Conservation (phyloP, 495 filamentous ascomycete species). For the Talaromyces ruber region DNA sequence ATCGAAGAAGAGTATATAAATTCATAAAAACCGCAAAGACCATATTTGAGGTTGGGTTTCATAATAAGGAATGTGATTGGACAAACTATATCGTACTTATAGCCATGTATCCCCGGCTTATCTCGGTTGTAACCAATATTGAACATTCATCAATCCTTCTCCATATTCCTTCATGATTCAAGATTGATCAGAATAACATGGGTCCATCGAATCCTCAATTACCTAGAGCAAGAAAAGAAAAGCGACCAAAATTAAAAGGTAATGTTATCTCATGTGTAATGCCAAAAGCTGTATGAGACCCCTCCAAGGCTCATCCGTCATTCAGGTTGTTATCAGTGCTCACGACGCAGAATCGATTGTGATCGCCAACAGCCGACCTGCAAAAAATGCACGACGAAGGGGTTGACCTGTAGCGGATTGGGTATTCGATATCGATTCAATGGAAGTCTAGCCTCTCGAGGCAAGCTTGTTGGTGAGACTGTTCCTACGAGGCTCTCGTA, state of each 20-base stretch:
- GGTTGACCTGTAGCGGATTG: constrained; percentile 7
- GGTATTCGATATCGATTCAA: constrained; percentile 7
- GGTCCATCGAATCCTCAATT: neutral
- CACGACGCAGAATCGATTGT: constrained; percentile 10
- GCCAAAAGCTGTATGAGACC: neutral
- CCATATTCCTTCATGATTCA: neutral
- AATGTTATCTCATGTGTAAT: neutral
- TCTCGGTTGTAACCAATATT: neutral
- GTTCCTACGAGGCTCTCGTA: neutral
- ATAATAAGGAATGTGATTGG: neutral
- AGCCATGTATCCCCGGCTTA: neutral
- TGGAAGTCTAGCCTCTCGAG: neutral
- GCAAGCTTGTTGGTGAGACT: constrained; percentile 4
- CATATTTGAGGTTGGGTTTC: too few relatives aligned
- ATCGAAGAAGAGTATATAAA: too few relatives aligned
- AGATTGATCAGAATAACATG: neutral
- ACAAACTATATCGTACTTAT: neutral
- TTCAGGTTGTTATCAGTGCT: constrained; percentile 12
- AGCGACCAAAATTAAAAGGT: neutral
- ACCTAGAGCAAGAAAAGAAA: neutral
- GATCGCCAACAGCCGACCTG: constrained; percentile 6
- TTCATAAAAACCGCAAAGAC: too few relatives aligned
- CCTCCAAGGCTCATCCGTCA: neutral
- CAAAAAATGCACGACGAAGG: constrained; percentile 6
- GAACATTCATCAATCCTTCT: neutral